Evolutionary conservation across 169 alveolate species (phyloP).

Genomic region (Plasmodium inui): DNA sequence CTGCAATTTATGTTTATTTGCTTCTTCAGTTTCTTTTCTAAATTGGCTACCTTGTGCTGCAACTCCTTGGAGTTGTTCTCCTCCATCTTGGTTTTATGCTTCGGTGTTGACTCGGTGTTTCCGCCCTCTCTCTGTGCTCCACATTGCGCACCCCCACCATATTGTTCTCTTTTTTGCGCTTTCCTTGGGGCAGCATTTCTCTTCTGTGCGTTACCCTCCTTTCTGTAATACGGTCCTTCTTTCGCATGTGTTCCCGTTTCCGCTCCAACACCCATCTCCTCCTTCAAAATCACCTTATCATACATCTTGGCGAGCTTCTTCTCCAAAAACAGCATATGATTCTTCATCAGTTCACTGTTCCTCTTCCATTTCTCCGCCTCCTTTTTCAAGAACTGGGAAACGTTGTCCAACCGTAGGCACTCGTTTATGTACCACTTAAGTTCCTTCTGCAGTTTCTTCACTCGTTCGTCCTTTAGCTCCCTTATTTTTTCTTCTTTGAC

Average conservation of each 20-base stretch:
- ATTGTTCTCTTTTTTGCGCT: not conserved
- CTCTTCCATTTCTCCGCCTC: constrained; percentile 77
- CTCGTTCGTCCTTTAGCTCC: constrained; percentile 60
- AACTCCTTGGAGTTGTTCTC: constrained; percentile 18
- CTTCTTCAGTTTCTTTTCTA: constrained; percentile 72
- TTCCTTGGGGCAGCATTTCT: not conserved
- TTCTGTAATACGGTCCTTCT: not conserved
- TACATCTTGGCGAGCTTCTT: constrained; percentile 35
- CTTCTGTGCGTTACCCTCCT: constrained; percentile 14
- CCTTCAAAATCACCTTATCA: constrained; percentile 46
- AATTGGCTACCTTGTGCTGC: constrained; percentile 24
- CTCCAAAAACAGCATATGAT: constrained; percentile 61
- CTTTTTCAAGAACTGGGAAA: constrained; percentile 60
- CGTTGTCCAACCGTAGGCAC: constrained; percentile 52
- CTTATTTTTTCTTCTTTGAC: constrained; percentile 71
- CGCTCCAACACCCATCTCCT: not conserved
- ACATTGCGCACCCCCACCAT: not conserved
- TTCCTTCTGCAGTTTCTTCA: constrained; percentile 57
- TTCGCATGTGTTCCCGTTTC: not conserved
- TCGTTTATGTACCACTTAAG: constrained; percentile 73
- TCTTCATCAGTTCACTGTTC: constrained; percentile 70
- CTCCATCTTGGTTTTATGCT: constrained; percentile 6
- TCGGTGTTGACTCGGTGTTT: not conserved
- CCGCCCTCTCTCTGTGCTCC: not conserved
- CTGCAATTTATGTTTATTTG: constrained; percentile 63